Percentiles rank a stretch among this genome's conserved stretches.
phyloP scores from a whole-genome alignment of 2,329 filamentous ascomycete genomes.

The Septoria linicola region DNA sequence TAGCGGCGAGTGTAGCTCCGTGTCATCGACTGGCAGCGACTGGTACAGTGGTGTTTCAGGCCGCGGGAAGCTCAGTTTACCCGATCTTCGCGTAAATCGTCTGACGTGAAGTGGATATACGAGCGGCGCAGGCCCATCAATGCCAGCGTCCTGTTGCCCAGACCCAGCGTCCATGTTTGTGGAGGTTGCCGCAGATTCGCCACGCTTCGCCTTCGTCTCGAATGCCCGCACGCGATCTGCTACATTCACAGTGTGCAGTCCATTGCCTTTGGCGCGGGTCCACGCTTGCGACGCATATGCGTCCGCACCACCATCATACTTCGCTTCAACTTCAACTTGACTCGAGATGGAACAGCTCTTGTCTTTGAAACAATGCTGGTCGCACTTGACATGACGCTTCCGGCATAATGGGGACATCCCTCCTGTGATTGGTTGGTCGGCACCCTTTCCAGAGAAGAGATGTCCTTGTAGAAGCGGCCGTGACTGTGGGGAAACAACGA shows the following conservation, averaged over 20 bases:
- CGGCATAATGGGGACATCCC: constrained; percentile 11
- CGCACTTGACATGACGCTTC: constrained; percentile 2
- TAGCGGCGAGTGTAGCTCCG: constrained; percentile 28
- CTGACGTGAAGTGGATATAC: constrained; percentile 34
- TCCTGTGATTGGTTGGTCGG: constrained; percentile 18
- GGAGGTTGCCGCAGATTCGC: not conserved
- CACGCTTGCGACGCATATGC: constrained; percentile 12
- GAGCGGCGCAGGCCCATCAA: constrained; percentile 19
- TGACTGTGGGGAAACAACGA: constrained; percentile 13
- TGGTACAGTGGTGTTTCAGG: constrained; percentile 31
- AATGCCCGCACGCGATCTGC: constrained; percentile 25
- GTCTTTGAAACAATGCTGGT: constrained; percentile 7
- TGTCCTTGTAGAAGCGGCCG: constrained; percentile 18
- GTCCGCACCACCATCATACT: constrained; percentile 18
- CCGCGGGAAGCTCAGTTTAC: constrained; percentile 25
- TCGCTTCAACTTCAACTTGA: constrained; percentile 18
- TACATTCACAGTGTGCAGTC: constrained; percentile 15
- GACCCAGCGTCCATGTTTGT: constrained; percentile 3
- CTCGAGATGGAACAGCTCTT: not conserved
- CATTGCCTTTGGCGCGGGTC: not conserved
- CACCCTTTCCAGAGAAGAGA: constrained; percentile 8
- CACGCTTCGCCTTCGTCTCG: constrained; percentile 20
- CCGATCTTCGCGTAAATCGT: constrained; percentile 29
- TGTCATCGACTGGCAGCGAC: constrained; percentile 23
- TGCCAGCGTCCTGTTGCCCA: not conserved